Evolutionary conservation across 192 early-diverging fungal genomes (phyloP).

Genomic region (Rhizophlyctis rosea): DNA sequence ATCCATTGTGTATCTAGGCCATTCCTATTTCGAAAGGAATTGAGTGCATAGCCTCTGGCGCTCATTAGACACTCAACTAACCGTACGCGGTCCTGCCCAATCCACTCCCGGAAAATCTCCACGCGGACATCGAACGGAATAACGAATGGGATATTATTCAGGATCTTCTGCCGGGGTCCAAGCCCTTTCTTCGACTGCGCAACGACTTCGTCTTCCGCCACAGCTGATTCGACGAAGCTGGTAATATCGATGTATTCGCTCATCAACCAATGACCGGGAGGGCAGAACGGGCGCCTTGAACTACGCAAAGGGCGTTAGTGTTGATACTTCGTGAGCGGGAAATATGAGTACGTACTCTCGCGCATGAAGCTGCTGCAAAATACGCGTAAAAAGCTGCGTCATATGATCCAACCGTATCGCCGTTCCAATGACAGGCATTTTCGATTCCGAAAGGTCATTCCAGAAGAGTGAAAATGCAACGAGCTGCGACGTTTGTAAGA

Average conservation of each 20-base stretch:
- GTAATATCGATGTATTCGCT: conserved; percentile 54
- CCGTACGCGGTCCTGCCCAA: conserved; percentile 63
- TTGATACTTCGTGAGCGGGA: no score
- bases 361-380: conserved; percentile 73
- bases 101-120: conserved; percentile 74
- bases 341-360: conserved; percentile 76
- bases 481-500: no score
- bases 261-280: conserved; percentile 67
- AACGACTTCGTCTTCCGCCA: conserved; percentile 36
- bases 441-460: conserved; percentile 34
- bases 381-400: conserved; percentile 56
- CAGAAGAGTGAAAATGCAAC: conserved; percentile 76
- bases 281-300: conserved; percentile 66
- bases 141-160: conserved; percentile 87
- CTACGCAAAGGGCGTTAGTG: no score
- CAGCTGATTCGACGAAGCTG: conserved; percentile 49
- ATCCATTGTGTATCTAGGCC: conserved; percentile 21
- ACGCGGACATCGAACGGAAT: conserved; percentile 89
- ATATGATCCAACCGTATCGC: conserved; percentile 36
- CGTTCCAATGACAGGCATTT: not conserved
- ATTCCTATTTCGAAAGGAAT: not conserved
- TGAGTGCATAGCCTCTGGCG: not conserved
- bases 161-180: conserved; percentile 57
- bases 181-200: not conserved
- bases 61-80: not conserved